phyloP scores from a whole-genome alignment of 305 asterid species.

The Solanum hybrid region DNA sequence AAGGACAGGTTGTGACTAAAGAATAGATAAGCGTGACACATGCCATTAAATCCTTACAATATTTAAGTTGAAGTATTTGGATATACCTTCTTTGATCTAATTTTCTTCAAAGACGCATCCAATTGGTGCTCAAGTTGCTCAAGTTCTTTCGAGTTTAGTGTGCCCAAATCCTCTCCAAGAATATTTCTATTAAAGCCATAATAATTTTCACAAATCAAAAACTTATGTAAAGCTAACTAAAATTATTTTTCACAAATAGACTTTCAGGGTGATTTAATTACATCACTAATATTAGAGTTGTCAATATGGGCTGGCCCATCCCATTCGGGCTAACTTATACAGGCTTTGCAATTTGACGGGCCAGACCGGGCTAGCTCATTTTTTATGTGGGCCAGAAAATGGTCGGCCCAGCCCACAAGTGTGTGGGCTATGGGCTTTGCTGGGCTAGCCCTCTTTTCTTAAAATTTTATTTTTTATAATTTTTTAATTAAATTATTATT shows the following conservation, averaged over 20 bases:
- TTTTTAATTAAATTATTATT: too few relatives aligned
- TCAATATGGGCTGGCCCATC: too few relatives aligned
- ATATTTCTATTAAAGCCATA: constrained; percentile 8
- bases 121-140: constrained; percentile 23
- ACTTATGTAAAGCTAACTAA: not conserved
- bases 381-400: too few relatives aligned
- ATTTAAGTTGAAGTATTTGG: not conserved
- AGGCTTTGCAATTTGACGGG: too few relatives aligned
- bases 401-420: too few relatives aligned
- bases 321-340: too few relatives aligned
- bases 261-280: not conserved
- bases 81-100: constrained; percentile 23
- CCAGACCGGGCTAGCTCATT: too few relatives aligned
- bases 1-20: not conserved
- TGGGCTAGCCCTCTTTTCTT: too few relatives aligned
- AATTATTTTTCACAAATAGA: not conserved
- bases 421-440: too few relatives aligned
- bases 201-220: not conserved
- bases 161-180: constrained; percentile 25
- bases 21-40: not conserved
- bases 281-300: not conserved
- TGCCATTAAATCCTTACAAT: not conserved
- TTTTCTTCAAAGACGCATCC: constrained; percentile 17
- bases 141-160: constrained; percentile 18
- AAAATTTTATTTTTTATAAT: too few relatives aligned